These are phyloP conservation scores for Coemansia sp. DNA, from an alignment of 192 early-diverging fungal species.

Conservation along the genomic window DNA sequence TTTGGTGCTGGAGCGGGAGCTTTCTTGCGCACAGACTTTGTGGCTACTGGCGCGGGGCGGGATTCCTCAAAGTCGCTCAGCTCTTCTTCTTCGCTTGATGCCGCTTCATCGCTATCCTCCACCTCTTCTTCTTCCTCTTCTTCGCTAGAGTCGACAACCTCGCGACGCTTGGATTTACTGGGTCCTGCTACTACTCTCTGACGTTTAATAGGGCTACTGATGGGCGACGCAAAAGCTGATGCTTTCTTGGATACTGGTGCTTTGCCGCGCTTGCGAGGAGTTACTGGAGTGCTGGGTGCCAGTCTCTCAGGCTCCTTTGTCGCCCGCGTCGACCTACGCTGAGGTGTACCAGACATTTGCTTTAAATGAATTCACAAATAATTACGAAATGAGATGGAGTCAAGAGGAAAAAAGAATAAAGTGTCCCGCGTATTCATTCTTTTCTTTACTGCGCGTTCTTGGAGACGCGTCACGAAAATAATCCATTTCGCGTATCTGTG, in stretches of 20 bases:
- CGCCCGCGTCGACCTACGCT: conserved; percentile 43
- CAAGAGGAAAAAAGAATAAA: neutral
- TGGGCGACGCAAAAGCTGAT: conserved; percentile 30
- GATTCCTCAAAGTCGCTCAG: conserved; percentile 35
- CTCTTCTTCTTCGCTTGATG: conserved; percentile 23
- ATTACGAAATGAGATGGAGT: neutral
- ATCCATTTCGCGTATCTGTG: conserved; percentile 7
- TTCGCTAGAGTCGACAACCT: neutral
- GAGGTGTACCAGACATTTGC: conserved; percentile 35
- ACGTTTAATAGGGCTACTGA: conserved; percentile 20
- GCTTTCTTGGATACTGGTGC: neutral
- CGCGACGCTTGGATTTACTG: conserved; percentile 10
- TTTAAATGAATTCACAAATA: neutral
- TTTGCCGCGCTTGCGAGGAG: conserved; percentile 42
- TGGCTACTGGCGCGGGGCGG: conserved; percentile 7
- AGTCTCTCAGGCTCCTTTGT: conserved; percentile 38
- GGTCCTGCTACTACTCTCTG: conserved; percentile 14
- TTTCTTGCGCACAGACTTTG: conserved; percentile 24
- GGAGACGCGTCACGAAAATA: neutral
- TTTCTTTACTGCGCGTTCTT: conserved; percentile 15
- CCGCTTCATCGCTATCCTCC: conserved; percentile 8
- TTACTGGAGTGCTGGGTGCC: conserved; percentile 15
- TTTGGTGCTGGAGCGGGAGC: neutral
- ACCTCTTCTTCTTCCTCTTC: conserved; percentile 17
- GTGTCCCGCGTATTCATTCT: neutral